A percentile compares a stretch with the other conserved stretches of the same genome.
Conservation (phyloP, 257 asterid genomes). For the Nicotiana noctiflora region DNA sequence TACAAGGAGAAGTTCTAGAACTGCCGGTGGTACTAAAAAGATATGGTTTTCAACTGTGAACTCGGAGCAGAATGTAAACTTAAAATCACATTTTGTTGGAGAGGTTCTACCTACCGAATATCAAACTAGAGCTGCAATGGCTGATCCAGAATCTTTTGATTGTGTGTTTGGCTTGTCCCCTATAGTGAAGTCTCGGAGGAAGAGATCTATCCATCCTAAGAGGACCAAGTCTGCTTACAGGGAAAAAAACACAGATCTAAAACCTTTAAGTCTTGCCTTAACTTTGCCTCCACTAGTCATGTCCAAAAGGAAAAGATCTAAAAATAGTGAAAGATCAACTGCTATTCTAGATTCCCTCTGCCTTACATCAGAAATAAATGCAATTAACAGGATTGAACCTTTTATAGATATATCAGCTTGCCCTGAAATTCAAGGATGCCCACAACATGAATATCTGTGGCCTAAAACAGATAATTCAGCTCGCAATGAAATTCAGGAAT, state of each 20-base stretch:
- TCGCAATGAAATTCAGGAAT: not conserved
- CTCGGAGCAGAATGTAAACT: not conserved
- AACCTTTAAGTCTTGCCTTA: not conserved
- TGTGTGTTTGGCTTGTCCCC: slow-evolving; percentile 9
- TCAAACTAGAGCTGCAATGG: slow-evolving; percentile 5
- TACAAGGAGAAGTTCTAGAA: not conserved
- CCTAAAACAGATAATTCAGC: not conserved
- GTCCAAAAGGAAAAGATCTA: slow-evolving; percentile 8
- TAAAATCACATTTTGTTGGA: not conserved
- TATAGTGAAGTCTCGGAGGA: slow-evolving; percentile 11
- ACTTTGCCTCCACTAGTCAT: slow-evolving; percentile 4
- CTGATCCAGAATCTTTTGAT: slow-evolving; percentile 12
- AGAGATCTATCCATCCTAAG: slow-evolving; percentile 20
- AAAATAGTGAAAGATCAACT: not conserved
- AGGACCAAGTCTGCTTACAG: not conserved
- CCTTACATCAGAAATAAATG: not conserved
- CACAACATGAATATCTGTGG: not conserved
- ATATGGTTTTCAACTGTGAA: not conserved
- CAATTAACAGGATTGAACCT: not conserved
- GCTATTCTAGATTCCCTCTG: not conserved
- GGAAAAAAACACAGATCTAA: not conserved
- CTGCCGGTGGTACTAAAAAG: not conserved
- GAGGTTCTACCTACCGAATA: not conserved
- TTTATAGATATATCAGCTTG: not conserved
- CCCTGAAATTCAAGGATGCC: not conserved